Percentiles rank a stretch among this genome's conserved stretches.
These are phyloP conservation scores for Closterium sp. DNA, from an alignment of 139 green algal genomes.

Conservation along the genomic window DNA sequence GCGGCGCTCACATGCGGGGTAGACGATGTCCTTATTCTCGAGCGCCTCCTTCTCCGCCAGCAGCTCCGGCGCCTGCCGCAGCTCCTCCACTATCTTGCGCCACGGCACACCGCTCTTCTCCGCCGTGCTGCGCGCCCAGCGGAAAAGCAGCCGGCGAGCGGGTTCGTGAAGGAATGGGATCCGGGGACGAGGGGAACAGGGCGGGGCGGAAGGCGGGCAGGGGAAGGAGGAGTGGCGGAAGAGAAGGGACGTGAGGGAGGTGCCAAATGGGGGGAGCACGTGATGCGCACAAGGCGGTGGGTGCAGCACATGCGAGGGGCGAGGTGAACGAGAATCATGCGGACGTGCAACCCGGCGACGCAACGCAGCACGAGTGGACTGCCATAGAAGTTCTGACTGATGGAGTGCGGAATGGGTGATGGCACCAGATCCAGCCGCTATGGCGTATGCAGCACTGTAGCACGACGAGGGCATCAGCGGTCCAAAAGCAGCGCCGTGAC, in stretches of 20 bases:
- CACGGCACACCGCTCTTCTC: constrained; percentile 35
- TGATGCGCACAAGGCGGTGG: background rate
- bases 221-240: background rate
- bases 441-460: background rate
- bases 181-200: background rate
- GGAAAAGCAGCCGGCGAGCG: background rate
- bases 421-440: background rate
- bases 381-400: too few species aligned
- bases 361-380: background rate
- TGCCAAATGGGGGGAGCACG: background rate
- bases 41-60: constrained; percentile 25
- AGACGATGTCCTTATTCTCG: constrained; percentile 39
- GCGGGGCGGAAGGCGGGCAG: background rate
- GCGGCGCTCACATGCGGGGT: constrained; percentile 32
- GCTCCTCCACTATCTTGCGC: constrained; percentile 8
- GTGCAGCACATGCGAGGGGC: background rate
- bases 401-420: too few species aligned
- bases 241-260: background rate
- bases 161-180: background rate
- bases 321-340: background rate
- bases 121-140: constrained; percentile 10
- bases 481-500: background rate
- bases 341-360: background rate
- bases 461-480: background rate
- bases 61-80: background rate